Percentiles rank a stretch among this genome's conserved stretches.
These are phyloP conservation scores for Rhodotorula sp. DNA, from an alignment of 1,284 basidiomycete species.

Conservation along the genomic window DNA sequence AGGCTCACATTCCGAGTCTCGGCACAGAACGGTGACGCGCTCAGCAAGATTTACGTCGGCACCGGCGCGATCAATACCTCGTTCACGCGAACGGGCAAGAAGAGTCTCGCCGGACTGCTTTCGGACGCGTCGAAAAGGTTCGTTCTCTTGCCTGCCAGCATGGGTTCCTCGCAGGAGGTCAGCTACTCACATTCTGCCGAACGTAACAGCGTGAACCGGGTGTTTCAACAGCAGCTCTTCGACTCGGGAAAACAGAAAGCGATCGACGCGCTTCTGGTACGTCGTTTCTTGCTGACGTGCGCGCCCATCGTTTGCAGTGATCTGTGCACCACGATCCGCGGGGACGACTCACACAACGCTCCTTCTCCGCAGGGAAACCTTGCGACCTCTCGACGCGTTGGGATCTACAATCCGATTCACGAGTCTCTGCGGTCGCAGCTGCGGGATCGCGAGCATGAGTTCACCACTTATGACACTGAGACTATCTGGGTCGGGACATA, in stretches of 20 bases:
- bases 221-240: slow-evolving; percentile 98
- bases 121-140: slow-evolving; percentile 88
- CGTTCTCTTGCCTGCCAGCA: not conserved
- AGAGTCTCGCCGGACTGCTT: slow-evolving; percentile 72
- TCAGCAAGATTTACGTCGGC: slow-evolving; percentile 82
- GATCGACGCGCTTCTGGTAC: slow-evolving; percentile 89
- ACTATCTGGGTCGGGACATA: slow-evolving; percentile 85
- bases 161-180: not conserved
- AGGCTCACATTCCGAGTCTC: slow-evolving; percentile 57
- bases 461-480: slow-evolving; percentile 72
- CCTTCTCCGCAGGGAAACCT: slow-evolving; percentile 70
- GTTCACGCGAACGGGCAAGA: slow-evolving; percentile 89
- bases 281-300: slow-evolving; percentile 39
- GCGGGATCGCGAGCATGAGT: slow-evolving; percentile 71
- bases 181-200: not conserved
- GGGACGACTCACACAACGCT: not conserved
- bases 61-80: slow-evolving; percentile 95
- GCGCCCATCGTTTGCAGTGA: no score
- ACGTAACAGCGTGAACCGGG: slow-evolving; percentile 64
- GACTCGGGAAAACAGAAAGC: slow-evolving; percentile 91
- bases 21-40: slow-evolving; percentile 39
- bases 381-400: slow-evolving; percentile 78
- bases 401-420: slow-evolving; percentile 90
- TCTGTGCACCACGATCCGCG: no score
- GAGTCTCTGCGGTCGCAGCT: slow-evolving; percentile 75